Conservation (phyloP, 805 yeast genomes). For the Lachancea mirantina region DNA sequence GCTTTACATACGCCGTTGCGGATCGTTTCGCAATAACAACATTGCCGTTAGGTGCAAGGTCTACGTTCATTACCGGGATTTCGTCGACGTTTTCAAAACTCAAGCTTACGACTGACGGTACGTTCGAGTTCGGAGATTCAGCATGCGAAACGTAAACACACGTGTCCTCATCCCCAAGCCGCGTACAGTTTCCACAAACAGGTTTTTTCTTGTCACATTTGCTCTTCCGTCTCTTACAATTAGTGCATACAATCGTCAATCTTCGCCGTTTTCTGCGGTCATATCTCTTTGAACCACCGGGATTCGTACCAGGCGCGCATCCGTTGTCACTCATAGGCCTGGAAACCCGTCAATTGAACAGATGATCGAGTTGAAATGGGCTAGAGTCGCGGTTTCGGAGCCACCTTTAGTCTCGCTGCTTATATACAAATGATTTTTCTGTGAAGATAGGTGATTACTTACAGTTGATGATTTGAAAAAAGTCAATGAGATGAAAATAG, state of each 20-base stretch:
- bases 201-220: slow-evolving; percentile 27
- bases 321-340: too few relatives aligned
- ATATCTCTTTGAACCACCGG: too few relatives aligned
- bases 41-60: slow-evolving; percentile 22
- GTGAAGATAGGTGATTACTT: too few relatives aligned
- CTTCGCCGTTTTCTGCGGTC: slow-evolving; percentile 24
- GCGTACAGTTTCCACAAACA: slow-evolving; percentile 20
- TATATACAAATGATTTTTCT: too few relatives aligned
- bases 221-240: slow-evolving; percentile 28
- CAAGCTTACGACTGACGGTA: not conserved
- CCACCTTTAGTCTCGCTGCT: too few relatives aligned
- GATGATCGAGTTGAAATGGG: too few relatives aligned
- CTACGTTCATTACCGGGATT: slow-evolving; percentile 10
- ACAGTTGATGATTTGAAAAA: too few relatives aligned
- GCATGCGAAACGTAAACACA: slow-evolving; percentile 14
- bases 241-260: slow-evolving; percentile 27
- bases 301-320: too few relatives aligned
- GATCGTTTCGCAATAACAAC: slow-evolving; percentile 25
- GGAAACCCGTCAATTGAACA: too few relatives aligned
- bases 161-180: slow-evolving; percentile 16
- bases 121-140: not conserved
- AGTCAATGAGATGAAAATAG: too few relatives aligned
- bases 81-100: slow-evolving; percentile 1
- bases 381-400: too few relatives aligned
- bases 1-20: slow-evolving; percentile 18